A percentile compares a stretch with the other conserved stretches of the same genome.
Conservation (phyloP, 768 basidiomycete genomes). For the Atractiella rhizophila region DNA sequence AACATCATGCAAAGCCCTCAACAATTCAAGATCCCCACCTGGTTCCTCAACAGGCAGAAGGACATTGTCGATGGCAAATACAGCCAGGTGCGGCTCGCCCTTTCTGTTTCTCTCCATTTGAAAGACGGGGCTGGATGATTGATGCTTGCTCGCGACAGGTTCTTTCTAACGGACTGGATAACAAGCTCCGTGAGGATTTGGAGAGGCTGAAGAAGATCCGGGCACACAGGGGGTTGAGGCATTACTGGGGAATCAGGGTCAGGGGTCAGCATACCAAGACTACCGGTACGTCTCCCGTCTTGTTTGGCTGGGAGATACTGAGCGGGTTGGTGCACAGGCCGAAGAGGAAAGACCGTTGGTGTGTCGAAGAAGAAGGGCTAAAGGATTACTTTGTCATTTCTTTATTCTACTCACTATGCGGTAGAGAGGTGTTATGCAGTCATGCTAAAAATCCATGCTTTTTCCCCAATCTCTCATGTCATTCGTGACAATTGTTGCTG, state of each 20-base stretch:
- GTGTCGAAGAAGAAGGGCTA: constrained; percentile 56
- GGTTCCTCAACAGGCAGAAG: constrained; percentile 99
- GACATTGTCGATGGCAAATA: constrained; percentile 95
- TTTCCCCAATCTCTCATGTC: too few relatives aligned
- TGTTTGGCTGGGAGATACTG: not conserved
- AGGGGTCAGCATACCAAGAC: constrained; percentile 99
- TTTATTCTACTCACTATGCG: too few relatives aligned
- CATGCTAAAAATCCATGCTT: too few relatives aligned
- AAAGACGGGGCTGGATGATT: too few relatives aligned
- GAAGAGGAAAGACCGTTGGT: constrained; percentile 78
- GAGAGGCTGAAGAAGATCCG: constrained; percentile 98
- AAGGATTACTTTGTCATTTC: too few relatives aligned
- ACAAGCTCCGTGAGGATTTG: constrained; percentile 90
- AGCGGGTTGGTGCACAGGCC: constrained; percentile 6
- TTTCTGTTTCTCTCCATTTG: too few relatives aligned
- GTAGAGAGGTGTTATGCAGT: too few relatives aligned
- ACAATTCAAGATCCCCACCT: constrained; percentile 96
- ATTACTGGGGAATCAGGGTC: constrained; percentile 35
- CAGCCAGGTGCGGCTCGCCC: constrained; percentile 39
- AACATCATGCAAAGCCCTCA: constrained; percentile 98
- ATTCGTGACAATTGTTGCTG: too few relatives aligned
- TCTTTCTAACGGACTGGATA: constrained; percentile 86
- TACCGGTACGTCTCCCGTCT: constrained; percentile 33
- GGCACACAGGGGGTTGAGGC: constrained; percentile 75
- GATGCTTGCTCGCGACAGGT: constrained; percentile 24